Evolutionary conservation across 345 rosid genomes (phyloP), one percentile per base, ranked within the genome.

Genomic region (Gossypium mustelinum): DNA sequence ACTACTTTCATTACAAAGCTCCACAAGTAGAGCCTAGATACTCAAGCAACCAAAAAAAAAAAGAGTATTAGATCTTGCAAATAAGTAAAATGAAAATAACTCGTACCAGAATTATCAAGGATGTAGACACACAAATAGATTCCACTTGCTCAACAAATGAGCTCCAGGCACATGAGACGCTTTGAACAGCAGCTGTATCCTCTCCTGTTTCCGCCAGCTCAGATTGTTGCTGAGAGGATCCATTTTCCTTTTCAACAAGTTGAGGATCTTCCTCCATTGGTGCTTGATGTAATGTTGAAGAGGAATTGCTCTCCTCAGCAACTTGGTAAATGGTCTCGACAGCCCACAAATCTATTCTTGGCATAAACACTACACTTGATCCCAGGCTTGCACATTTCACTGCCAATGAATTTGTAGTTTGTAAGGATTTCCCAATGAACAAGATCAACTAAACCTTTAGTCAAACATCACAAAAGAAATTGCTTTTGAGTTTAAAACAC

Each of bases 291-390:
- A 78, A 77, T 25, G 58, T 12, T 16, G 80, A 41, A 75, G 76
- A 78, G 25, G 76, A 81, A 70, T 77, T 68, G 60, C 64, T 65
- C 55, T 66, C 84, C 43, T 79, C 82, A 45, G 78, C 48, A 66
- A 69, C 76, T 62, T 81, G 76, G 45, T 56, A 74, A 73, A 78
- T 2, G 71, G 84, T 73, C 83, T 89, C 90, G 75, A 90, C 79
- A 71, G 98, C 98, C 98, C 99, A 95, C 72, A 95, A 83, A 86
- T 93, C 99, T 79, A 95, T 86, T 85, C 97, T 84, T 52, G 99
- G 98, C 97, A 93, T 87, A 84, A 88, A 95, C 43, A 95, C 77
- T 60, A 90, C 76, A 76, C 90, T 85, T 75, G 91, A 85, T 54
- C 85, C 84, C 71, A 75, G 76, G 76, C 89, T 87, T 76, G 92